Base-by-base conservation (phyloP, 140 eudicot species). In the Erigeron philadelphicus region DNA sequence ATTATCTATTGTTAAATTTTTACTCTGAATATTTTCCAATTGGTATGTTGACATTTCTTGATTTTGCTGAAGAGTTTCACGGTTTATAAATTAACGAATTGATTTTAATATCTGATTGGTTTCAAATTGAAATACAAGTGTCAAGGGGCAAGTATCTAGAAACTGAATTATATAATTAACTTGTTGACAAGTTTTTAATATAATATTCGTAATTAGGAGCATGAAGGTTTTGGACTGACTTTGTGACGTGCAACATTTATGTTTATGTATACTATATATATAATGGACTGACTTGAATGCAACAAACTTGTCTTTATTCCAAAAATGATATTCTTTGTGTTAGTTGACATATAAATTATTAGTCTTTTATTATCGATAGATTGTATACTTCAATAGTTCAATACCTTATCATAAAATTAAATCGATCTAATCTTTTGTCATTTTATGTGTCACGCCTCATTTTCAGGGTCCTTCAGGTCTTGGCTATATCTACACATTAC, bases 211-310 rank as follows among this genome's bases (percentile, higher is more conserved):
- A 19, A 59, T 25, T 25, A 15, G 46, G 52, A 68, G 48, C 73
- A 68, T 68, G 73, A 52, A 62, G 67, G n/a, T 62, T 13, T 62
- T 38, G 67, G 50, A 41, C 50, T 6, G 73, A 68, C 73, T 57
- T 56, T 56, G 75, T 35, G 44, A 70, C 43, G 35, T 13, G 25
- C 31, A 44, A 57, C n/a, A 70, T 70, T 55, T 19, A 70, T 10
- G 55, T 54, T 40, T 11, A 6, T 21, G 21, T 69, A 7, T 58
- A 56, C 11, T 46, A 8, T 9, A 66, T n/a, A 55, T 7, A 42
- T 56, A 18, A 5, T 62, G 64, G 64, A 72, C 55, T 38, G 15
- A 72, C 70, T 48, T 72, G 70, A 49, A 72, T 31, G 40, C 53
- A 62, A 49, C 50, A 49, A 72, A 50, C 25, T 48, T 62, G 68